A percentile compares a stretch with the other conserved stretches of the same genome.
phyloP scores from a whole-genome alignment of 441 rosid species.

The Bocquillonia castaneifolia region DNA sequence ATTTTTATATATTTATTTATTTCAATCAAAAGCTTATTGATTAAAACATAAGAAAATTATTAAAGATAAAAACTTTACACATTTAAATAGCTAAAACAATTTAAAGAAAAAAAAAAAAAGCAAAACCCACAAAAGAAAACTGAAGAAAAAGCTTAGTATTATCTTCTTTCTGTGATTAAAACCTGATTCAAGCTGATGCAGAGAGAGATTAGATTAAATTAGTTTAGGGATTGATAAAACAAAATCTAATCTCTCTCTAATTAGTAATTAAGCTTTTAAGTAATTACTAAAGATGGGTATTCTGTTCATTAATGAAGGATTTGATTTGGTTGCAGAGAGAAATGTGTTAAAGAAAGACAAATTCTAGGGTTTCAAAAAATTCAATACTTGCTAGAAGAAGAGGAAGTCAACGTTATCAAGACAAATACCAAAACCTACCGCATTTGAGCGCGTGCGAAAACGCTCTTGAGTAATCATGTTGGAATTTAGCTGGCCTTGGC shows the following conservation, averaged over 20 bases:
- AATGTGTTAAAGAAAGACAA: constrained; percentile 4
- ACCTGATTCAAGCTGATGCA: background rate
- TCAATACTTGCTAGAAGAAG: background rate
- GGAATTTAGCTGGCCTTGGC: background rate
- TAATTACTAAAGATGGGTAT: too few relatives aligned
- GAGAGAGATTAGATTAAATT: background rate
- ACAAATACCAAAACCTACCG: background rate
- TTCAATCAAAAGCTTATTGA: background rate
- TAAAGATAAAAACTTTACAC: background rate
- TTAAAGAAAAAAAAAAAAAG: background rate
- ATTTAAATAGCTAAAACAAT: background rate
- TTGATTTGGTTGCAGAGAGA: background rate
- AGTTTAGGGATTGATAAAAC: background rate
- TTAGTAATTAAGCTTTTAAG: too few relatives aligned
- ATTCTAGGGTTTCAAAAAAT: constrained; percentile 16
- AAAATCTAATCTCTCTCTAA: background rate
- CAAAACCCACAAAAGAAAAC: constrained; percentile 4
- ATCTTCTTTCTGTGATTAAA: background rate
- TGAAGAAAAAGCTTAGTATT: background rate
- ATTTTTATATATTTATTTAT: constrained; percentile 3
- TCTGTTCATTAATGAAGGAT: background rate
- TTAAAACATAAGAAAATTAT: background rate
- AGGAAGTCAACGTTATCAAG: constrained; percentile 19
- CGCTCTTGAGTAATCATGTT: background rate
- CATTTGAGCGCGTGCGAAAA: constrained; percentile 12